Percentiles rank a stretch among this genome's conserved stretches.
phyloP scores from a whole-genome alignment of 768 basidiomycete species.

The Psilocybe azurescens region DNA sequence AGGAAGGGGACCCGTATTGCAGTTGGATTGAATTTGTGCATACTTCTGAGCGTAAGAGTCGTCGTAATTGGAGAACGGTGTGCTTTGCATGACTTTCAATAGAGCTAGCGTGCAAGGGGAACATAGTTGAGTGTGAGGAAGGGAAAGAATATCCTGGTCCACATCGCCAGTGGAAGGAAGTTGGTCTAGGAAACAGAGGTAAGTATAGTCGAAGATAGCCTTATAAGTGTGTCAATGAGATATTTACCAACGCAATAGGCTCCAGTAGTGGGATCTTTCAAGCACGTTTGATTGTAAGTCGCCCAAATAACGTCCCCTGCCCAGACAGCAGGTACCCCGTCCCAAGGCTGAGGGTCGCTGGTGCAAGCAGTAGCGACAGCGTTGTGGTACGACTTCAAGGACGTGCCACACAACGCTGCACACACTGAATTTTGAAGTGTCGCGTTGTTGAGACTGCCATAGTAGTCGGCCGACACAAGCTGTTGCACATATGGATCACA shows the following conservation, averaged over 20 bases:
- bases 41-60: background rate
- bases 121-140: background rate
- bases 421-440: background rate
- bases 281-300: background rate
- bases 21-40: background rate
- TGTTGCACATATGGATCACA: slow-evolving; percentile 2
- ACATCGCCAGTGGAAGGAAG: background rate
- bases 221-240: no score
- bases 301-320: background rate
- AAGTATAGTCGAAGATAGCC: no score
- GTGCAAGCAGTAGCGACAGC: background rate
- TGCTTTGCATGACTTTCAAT: background rate
- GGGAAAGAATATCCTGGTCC: background rate
- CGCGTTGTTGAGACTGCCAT: slow-evolving; percentile 1
- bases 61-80: background rate
- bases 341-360: background rate
- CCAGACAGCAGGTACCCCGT: background rate
- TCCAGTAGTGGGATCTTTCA: background rate
- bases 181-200: background rate
- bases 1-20: background rate
- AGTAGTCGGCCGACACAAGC: background rate
- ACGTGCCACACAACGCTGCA: background rate
- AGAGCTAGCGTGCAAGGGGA: background rate
- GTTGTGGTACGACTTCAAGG: background rate
- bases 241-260: background rate